Evolutionary conservation across 371 early-diverging fungal species (phyloP).

Genomic region (Actinomortierella wolfii): DNA sequence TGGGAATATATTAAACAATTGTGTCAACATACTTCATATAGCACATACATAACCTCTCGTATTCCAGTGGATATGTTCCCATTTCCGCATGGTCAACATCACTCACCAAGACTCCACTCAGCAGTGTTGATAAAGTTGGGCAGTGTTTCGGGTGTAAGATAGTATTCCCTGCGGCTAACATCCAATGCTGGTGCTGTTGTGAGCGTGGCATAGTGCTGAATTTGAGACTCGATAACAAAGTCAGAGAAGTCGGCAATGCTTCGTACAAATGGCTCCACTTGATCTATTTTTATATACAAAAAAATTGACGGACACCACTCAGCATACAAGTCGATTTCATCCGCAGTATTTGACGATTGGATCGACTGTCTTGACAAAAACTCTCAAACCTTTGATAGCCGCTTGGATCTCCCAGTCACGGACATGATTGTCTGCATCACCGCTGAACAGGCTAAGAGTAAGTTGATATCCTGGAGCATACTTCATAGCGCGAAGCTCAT

Average conservation of each 20-base stretch:
- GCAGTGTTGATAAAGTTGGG: conserved; percentile 88
- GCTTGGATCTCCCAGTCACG: conserved; percentile 79
- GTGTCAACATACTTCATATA: background rate
- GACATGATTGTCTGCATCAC: conserved; percentile 61
- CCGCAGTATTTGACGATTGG: background rate
- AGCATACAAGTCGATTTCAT: conserved; percentile 60
- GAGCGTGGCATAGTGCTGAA: conserved; percentile 77
- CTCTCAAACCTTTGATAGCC: conserved; percentile 58
- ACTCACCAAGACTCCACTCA: conserved; percentile 86
- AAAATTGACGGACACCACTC: background rate
- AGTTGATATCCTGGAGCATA: conserved; percentile 79
- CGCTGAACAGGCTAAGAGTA: conserved; percentile 80
- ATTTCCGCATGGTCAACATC: too few relatives aligned
- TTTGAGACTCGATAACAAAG: conserved; percentile 47
- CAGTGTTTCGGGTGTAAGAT: conserved; percentile 60
- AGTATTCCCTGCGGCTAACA: conserved; percentile 48
- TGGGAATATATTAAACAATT: background rate
- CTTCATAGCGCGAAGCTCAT: conserved; percentile 73
- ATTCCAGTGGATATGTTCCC: too few relatives aligned
- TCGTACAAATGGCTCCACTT: conserved; percentile 40
- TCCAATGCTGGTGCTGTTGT: conserved; percentile 63
- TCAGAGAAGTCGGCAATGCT: conserved; percentile 39
- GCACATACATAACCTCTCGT: background rate
- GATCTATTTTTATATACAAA: conserved; percentile 8
- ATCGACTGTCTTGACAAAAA: background rate